Evolutionary conservation across 805 yeast genomes (phyloP), one percentile per base, ranked within the genome.

Genomic region (Debaryomyces castellii): DNA sequence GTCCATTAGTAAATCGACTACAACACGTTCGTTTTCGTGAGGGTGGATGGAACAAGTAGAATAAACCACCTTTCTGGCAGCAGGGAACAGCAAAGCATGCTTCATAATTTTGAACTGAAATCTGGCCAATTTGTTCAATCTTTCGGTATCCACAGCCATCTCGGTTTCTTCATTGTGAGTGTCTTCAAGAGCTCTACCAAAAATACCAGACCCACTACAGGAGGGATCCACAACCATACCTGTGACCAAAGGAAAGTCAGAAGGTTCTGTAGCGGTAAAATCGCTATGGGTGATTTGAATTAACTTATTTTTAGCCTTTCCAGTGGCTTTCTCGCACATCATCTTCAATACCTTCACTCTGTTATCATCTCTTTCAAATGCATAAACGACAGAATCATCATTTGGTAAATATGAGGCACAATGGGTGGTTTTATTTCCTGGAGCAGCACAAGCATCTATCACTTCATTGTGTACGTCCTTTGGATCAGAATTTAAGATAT

Each of bases 341-440:
- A 76, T 84, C 48, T 77, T 74, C 51, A 94, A 70, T 11, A 83
- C 79, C 47, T 81, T 73, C 1, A 88, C 86, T 50, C 99, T 75
- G 38, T 78, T 77, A 2, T 76, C 69, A 59, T 94, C 96, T 59
- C 90, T 79, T 64, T 94, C 99, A 66, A 90, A 94, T 0, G 99
- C 99, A 54, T 76, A 76, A 8, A 90, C 82, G 4, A 80, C 77
- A 0, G 64, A 51, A 14, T 52, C 54, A 2, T 45, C 38, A 5
- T 21, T n/a, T 10, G 57, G 59, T 18, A 89, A 64, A 41, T 79
- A 71, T 0, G 94, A 81, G 0, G 97, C 96, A 18, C 85, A 69
- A 66, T 92, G 98, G 0, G 97, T 89, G 0, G 99, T 94, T 63
- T 94, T 95, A 65, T 94, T 94, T 4, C 99, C 99, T 4, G 99